Base-by-base conservation (phyloP, 2,329 filamentous ascomycete species). In the Nakataea oryzae region DNA sequence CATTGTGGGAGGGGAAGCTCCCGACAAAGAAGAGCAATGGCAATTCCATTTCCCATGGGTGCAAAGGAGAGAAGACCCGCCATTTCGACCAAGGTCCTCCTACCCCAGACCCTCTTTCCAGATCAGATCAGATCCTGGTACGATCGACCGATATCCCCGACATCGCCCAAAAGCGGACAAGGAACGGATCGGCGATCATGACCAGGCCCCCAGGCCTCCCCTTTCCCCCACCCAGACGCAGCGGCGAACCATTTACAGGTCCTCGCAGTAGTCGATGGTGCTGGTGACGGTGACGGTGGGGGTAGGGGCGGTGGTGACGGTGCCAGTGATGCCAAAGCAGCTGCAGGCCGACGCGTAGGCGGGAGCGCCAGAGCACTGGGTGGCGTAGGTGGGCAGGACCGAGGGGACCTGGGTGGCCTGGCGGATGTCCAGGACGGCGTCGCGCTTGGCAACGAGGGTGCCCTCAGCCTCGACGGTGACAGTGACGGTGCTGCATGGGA, bases 261-360 rank as follows among this genome's bases (percentile, higher is more conserved):
- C 74, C 62, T 76, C 74, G 70, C 76, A 78, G 68, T 71, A 74
- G 69, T 77, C 74, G 66, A 69, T 67, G 59, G 75, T 77, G 63
- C 71, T 73, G 63, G 76, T 78, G 62, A 76, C 73, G 32, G 75
- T 78, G 62, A 71, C 69, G 11, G 75, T 78, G 47, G 76, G 73
- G 47, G 66, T 67, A 30, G 74, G 67, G 61, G 73, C 75, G 13
- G 76, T 78, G 63, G 70, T 72, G 57, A 74, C 70, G 3, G 68
- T 64, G 50, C 70, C 71, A 54, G 75, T 78, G 69, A 79, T 72
- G 59, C 76, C 76, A 70, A 73, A 79, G 74, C 77, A 79, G 61
- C 70, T 71, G 74, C 77, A 79, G 61, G 74, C 77, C 50, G 76
- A 75, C 34, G 74, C 70, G 70, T 77, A 79, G 58, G 69, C 68